These are phyloP conservation scores for Talaromyces sp. DNA, from an alignment of 2,329 filamentous ascomycete species.

Conservation along the genomic window DNA sequence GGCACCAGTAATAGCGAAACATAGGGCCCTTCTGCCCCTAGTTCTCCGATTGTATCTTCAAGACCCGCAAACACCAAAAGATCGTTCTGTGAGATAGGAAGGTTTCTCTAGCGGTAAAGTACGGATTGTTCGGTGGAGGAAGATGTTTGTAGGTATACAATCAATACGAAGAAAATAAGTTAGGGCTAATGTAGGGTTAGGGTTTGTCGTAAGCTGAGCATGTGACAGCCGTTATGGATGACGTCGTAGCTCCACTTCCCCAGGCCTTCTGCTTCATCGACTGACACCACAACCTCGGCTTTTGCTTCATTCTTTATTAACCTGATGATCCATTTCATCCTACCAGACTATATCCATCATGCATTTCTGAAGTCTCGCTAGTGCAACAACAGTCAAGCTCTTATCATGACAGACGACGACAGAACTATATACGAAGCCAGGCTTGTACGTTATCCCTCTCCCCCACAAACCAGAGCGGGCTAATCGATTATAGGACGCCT, in stretches of 20 bases:
- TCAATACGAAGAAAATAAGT: too few relatives aligned
- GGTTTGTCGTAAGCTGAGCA: neutral
- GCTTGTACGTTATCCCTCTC: conserved; percentile 6
- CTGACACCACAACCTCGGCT: conserved; percentile 17
- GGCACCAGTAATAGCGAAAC: neutral
- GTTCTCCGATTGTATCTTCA: neutral
- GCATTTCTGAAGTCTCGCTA: neutral
- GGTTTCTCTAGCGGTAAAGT: neutral
- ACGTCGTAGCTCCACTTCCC: conserved; percentile 6
- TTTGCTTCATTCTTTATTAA: neutral
- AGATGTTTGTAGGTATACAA: neutral
- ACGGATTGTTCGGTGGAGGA: neutral
- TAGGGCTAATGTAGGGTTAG: neutral
- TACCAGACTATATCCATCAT: neutral
- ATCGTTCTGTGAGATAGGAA: neutral
- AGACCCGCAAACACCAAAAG: neutral
- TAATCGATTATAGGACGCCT: neutral
- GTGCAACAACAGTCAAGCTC: neutral
- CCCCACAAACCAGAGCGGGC: neutral
- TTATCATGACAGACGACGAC: conserved; percentile 18
- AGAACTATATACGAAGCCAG: conserved; percentile 14
- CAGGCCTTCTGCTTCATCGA: neutral
- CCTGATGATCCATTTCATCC: neutral
- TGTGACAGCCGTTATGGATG: conserved; percentile 7
- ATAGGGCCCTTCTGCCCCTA: neutral